Evolutionary conservation across 768 basidiomycete species (phyloP), one percentile per base, ranked within the genome.

Genomic region (Dentipellis fragilis): DNA sequence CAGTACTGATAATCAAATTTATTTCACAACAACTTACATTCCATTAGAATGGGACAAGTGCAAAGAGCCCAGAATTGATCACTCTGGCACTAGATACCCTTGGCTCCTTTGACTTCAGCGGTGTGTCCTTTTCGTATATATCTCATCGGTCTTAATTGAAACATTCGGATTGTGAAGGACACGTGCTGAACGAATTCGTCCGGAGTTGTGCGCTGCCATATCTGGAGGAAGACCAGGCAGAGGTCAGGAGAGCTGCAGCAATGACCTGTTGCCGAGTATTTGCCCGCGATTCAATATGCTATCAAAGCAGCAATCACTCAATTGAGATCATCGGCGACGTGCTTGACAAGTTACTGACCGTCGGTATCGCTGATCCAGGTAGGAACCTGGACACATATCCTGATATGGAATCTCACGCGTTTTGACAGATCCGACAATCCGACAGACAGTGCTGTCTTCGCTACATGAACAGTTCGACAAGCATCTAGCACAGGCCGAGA

Each of bases 251-350:
- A 34, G 90, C 92, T 6, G 93, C 95, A 10, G 96, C 95, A 3
- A 67, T 89, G 48, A 93, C 94, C 1, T 97, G 93, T 66, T 96
- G 93, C 63, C 81, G 80, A 48, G 78, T 98, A 12, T 95, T 98
- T 65, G 84, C 93, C 57, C 84, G 85, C 55, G 96, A 99, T 71
- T 93, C 94, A 0, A 96, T 98, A 51, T 93, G 91, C 67, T 91
- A 89, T 62, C 94, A 97, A 71, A 87, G 93, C 10, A 95, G 92
- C 73, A 93, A 85, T 62, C 90, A 97, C 69, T 89, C 94, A 8
- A 95, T 96, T 54, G 92, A 97, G 65, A 85, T 98, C 57, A 94
- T 99, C 65, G 92, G 91, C 68, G 95, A 98, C 60, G 94, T 98
- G n/a, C 77, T 98, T 42, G 93, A 96, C 68, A 98, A 97, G 69